These are phyloP conservation scores for Pseudomicrostroma phylloplanum DNA, from an alignment of 1,284 basidiomycete species.

Conservation along the genomic window DNA sequence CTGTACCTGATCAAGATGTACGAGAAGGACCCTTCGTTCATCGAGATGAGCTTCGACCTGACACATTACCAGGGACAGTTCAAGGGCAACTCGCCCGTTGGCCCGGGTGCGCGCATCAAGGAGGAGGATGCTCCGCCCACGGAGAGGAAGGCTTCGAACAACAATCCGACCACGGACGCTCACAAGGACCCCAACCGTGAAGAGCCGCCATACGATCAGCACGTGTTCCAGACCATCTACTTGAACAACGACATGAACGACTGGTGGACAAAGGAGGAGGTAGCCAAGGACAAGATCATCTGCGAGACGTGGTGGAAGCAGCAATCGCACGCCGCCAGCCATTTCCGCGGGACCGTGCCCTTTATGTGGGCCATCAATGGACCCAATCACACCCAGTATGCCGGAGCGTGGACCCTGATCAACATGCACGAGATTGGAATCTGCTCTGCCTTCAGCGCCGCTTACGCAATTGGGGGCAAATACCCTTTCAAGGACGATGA, in stretches of 20 bases:
- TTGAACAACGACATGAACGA: constrained; percentile 57
- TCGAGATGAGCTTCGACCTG: constrained; percentile 61
- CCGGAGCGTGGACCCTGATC: constrained; percentile 53
- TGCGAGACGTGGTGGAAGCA: constrained; percentile 63
- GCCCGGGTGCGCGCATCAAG: constrained; percentile 19
- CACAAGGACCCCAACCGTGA: constrained; percentile 8
- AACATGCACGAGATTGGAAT: constrained; percentile 63
- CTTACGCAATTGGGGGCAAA: constrained; percentile 59
- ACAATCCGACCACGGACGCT: constrained; percentile 8
- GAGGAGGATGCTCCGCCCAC: constrained; percentile 24
- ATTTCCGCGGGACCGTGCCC: constrained; percentile 58
- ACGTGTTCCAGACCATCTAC: constrained; percentile 65
- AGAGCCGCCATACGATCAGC: constrained; percentile 52
- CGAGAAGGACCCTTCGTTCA: constrained; percentile 57
- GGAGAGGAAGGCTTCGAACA: constrained; percentile 20
- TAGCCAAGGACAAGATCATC: constrained; percentile 57
- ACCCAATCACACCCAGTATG: constrained; percentile 53
- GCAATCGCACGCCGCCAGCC: constrained; percentile 60
- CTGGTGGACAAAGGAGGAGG: constrained; percentile 59
- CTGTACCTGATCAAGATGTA: constrained; percentile 58
- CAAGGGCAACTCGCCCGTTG: constrained; percentile 36
- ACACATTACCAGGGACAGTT: constrained; percentile 60
- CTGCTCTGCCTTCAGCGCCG: constrained; percentile 60
- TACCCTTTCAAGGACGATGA: constrained; percentile 53
- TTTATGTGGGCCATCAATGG: constrained; percentile 63